A percentile compares a stretch with the other conserved stretches of the same genome.
Conservation (phyloP, 1,284 basidiomycete genomes). For the Coriolopsis trogii region DNA sequence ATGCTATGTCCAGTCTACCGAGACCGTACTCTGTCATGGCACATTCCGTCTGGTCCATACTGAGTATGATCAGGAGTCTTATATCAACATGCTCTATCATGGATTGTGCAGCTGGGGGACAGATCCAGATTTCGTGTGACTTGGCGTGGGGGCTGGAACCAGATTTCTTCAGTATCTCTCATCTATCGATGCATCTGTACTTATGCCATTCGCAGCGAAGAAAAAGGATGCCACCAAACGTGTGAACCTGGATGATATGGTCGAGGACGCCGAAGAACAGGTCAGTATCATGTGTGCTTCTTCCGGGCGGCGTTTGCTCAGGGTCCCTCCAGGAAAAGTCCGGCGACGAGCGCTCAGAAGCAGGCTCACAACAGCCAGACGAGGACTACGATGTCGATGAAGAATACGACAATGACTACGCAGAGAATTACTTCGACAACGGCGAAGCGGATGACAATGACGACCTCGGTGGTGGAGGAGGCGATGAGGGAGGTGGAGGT, state of each 20-base stretch:
- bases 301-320: constrained; percentile 6
- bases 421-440: constrained; percentile 85
- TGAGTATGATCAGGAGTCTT: too few species aligned
- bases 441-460: constrained; percentile 80
- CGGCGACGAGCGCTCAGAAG: constrained; percentile 64
- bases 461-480: constrained; percentile 69
- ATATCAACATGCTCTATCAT: too few species aligned
- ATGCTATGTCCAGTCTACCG: too few species aligned
- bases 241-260: constrained; percentile 66
- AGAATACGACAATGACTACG: constrained; percentile 85
- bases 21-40: too few species aligned
- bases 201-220: constrained; percentile 31
- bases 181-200: neutral
- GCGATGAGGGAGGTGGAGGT: constrained; percentile 60
- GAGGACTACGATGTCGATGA: constrained; percentile 84
- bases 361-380: constrained; percentile 59
- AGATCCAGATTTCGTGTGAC: too few species aligned
- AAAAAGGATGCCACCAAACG: constrained; percentile 43
- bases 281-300: constrained; percentile 36
- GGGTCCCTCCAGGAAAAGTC: constrained; percentile 57
- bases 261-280: constrained; percentile 64
- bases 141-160: too few species aligned
- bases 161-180: too few species aligned
- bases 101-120: too few species aligned
- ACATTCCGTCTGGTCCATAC: neutral